A percentile compares a stretch with the other conserved stretches of the same genome.
These are phyloP conservation scores for Huntiella moniliformis DNA, from an alignment of 2,329 filamentous ascomycete species.

Conservation along the genomic window DNA sequence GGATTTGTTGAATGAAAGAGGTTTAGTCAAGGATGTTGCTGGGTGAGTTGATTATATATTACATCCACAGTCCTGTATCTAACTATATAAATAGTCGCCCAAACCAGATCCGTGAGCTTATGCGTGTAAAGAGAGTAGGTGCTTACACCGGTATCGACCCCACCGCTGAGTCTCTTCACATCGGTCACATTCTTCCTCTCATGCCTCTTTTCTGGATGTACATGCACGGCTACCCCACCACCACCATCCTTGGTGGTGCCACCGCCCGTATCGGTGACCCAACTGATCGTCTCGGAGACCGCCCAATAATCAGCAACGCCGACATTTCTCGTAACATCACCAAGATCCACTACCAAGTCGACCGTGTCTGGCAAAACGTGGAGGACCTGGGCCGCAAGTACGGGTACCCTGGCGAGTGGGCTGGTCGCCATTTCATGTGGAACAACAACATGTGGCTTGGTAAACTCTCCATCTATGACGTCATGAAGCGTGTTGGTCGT, in stretches of 20 bases:
- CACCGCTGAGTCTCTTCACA: slow-evolving; percentile 59
- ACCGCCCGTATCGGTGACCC: slow-evolving; percentile 68
- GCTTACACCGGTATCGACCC: slow-evolving; percentile 71
- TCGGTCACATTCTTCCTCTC: slow-evolving; percentile 62
- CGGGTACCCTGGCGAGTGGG: slow-evolving; percentile 42
- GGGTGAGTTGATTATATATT: slow-evolving; percentile 35
- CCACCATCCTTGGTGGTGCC: slow-evolving; percentile 52
- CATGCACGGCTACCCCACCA: slow-evolving; percentile 49
- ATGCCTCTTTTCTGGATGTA: slow-evolving; percentile 79
- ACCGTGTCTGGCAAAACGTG: slow-evolving; percentile 57
- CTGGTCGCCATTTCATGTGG: slow-evolving; percentile 46
- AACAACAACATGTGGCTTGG: slow-evolving; percentile 82
- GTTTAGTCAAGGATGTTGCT: slow-evolving; percentile 54
- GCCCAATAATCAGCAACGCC: slow-evolving; percentile 32
- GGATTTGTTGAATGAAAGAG: slow-evolving; percentile 50
- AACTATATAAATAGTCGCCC: slow-evolving; percentile 21
- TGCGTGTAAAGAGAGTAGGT: slow-evolving; percentile 47
- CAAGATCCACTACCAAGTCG: slow-evolving; percentile 50
- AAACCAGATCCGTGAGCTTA: slow-evolving; percentile 38
- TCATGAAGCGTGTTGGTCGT: slow-evolving; percentile 55
- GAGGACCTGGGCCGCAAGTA: slow-evolving; percentile 45
- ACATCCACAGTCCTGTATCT: neutral
- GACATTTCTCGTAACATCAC: slow-evolving; percentile 44
- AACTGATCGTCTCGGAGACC: slow-evolving; percentile 45
- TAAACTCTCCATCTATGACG: slow-evolving; percentile 50